Base-by-base conservation (phyloP, 441 rosid species). In the Populus hybrid region DNA sequence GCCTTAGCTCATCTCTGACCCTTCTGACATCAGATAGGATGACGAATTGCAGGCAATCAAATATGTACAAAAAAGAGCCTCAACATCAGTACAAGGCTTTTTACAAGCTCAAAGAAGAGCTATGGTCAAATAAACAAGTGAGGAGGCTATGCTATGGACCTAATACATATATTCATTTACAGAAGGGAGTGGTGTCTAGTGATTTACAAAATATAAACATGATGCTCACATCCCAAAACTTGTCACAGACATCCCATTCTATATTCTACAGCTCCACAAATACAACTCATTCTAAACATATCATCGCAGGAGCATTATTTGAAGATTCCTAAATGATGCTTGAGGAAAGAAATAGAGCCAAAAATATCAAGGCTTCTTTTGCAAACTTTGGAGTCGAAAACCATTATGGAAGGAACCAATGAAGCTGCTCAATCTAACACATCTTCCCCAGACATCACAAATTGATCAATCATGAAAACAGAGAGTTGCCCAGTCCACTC, bases 391-490 rank as follows among this genome's bases (percentile, higher is more conserved):
- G 81, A 84, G 80, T 76, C 77, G 84, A 83, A 79, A 81, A 81
- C 79, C 82, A 80, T 77, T 73, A 79, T 69, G 71, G 70, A 82
- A 79, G 85, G 73, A 81, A 78, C 78, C 79, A 72, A 80, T 66
- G 88, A 85, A 77, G 79, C 87, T 82, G 85, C 84, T 73, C 84
- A 28, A 83, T 79, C 83, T 80, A 81, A 85, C 83, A 75, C 75
- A 81, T 78, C 89, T 84, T 85, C 84, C 85, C 85, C 80, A 76
- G 81, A 80, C 77, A 84, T 79, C 46, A 84, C 65, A 77, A 70
- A 71, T 54, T 73, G 82, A 86, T 80, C 82, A 83, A 80, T 84
- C 87, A 85, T 78, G 85, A 80, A 77, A 84, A 85, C 80, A 86
- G 78, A 77, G 85, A 77, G 82, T 78, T 82, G 80, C 81, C 78